Evolutionary conservation across 257 asterid species (phyloP), one percentile per base, ranked within the genome.

Genomic region (Dorcoceras hygrometricum): DNA sequence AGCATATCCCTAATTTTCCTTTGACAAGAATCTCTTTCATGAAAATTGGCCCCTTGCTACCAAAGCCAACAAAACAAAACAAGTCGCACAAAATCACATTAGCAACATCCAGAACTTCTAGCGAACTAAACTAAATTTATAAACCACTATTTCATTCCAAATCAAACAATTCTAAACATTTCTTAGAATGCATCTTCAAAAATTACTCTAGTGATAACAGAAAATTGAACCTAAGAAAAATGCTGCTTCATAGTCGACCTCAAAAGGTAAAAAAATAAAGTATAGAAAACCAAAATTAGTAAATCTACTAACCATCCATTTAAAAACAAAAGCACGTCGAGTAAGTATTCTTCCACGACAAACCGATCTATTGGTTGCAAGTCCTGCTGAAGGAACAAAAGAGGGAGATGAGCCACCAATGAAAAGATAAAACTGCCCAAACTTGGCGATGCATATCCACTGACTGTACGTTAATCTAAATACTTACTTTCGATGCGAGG

Each of bases 221-320:
- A 43, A 43, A 10, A 43, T 4, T 1, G 20, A 14, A 43, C 16
- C 6, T 43, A 43, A 39, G 12, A 39, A 11, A 43, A 43, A 16
- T 14, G 16, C 14, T 2, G 2, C 16, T 43, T 16, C 19, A 43
- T 11, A n/a, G 50, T 14, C 53, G 1, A 16, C 14, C 53, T 3
- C 20, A 43, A 16, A 14, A 20, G 20, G 53, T 16, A 4, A 43
- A 65, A 48, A n/a, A 53, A 23, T 28, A 34, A 23, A 70, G 63
- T 36, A 63, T 23, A 57, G 36, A 63, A 26, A 61, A 62, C 39
- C 22, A 43, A 54, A 39, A 62, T 58, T 36, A 80, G 69, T 66
- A 62, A 53, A 62, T 77, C 65, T 75, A 90, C 97, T 76, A 72
- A 94, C 99, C 99, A 90, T 77, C 99, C 99, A 84, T 90, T 94